Evolutionary conservation across 1,284 basidiomycete species (phyloP).

Genomic region (Rhizoctonia solani): DNA sequence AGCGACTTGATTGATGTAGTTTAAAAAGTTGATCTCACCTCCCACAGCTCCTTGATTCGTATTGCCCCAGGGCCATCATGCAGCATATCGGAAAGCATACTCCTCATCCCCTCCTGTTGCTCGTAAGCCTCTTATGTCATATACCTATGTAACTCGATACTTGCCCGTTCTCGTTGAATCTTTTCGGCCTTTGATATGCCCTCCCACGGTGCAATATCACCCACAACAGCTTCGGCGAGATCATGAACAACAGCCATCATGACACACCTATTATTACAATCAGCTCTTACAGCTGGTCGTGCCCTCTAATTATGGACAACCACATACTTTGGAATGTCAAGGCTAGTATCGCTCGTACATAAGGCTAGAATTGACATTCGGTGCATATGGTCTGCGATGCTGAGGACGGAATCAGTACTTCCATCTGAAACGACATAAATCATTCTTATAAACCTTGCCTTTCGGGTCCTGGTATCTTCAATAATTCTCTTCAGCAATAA

Average conservation of each 20-base stretch:
- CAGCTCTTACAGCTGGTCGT: background rate
- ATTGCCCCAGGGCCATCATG: constrained; percentile 78
- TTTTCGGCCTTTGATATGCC: constrained; percentile 85
- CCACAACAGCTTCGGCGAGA: constrained; percentile 95
- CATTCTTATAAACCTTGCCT: constrained; percentile 56
- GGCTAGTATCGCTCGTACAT: constrained; percentile 68
- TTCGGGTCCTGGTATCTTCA: constrained; percentile 75
- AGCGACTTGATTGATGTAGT: background rate
- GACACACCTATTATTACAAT: constrained; percentile 64
- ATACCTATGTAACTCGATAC: constrained; percentile 38
- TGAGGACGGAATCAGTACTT: constrained; percentile 45
- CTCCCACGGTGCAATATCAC: constrained; percentile 92
- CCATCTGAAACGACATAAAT: background rate
- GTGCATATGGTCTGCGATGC: constrained; percentile 98
- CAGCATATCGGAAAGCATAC: constrained; percentile 88
- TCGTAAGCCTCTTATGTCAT: background rate
- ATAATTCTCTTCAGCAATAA: background rate
- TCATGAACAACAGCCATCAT: constrained; percentile 93
- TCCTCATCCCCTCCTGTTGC: constrained; percentile 82
- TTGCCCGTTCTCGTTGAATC: constrained; percentile 68
- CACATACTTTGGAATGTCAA: constrained; percentile 75
- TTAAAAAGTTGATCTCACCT: constrained; percentile 52
- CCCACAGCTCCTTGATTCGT: constrained; percentile 79
- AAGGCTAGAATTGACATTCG: constrained; percentile 92
- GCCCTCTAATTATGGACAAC: constrained; percentile 38